Evolutionary conservation across 202 grass and related monocot genomes (phyloP), one percentile per base, ranked within the genome.

Genomic region (Panicum virgatum): DNA sequence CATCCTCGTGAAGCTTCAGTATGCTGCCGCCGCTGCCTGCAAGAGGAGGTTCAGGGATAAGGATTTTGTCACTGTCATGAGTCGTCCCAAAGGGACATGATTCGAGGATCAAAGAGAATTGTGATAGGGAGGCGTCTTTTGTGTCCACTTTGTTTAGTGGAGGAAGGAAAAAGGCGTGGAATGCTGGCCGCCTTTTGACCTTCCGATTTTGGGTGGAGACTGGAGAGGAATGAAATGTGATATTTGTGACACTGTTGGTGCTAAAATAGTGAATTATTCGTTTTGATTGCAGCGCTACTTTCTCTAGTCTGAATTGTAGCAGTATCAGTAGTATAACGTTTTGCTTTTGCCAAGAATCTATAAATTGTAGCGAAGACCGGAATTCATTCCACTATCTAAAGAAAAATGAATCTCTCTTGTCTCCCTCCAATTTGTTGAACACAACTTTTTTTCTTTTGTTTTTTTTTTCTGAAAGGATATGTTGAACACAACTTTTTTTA

Each of bases 1-100:
- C 94, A 23, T 97, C 94, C 64, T 91, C 82, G 23, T 92, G 92
- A 38, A 97, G 79, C 86, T 94, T 94, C 84, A 97, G 84, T 26
- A 97, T 86, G 62, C 84, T 97, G 67, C 89, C 89, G 57, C 94
- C 88, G 66, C 70, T 67, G 44, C 88, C 94, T 97, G 88, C 66
- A 6, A n/a, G 48, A 34, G 83, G 8, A n/a, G 53, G 23, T 82
- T 61, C 47, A 71, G 77, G 62, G 83, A 84, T 86, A 90, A 81
- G 74, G 66, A 14, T 89, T 79, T 78, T 39, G 73, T 80, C 83
- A 54, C 38, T 89, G 72, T 82, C 76, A 62, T 87, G 77, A 40
- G 61, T 72, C 40, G 16, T 19, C 72, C 62, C 40, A 66, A 85
- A 88, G 3, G 15, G 50, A 72, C 10, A 67, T 2, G 44, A 9